Evolutionary conservation across 352 stramenopile species (phyloP).

Genomic region (Pythium diclinum): DNA sequence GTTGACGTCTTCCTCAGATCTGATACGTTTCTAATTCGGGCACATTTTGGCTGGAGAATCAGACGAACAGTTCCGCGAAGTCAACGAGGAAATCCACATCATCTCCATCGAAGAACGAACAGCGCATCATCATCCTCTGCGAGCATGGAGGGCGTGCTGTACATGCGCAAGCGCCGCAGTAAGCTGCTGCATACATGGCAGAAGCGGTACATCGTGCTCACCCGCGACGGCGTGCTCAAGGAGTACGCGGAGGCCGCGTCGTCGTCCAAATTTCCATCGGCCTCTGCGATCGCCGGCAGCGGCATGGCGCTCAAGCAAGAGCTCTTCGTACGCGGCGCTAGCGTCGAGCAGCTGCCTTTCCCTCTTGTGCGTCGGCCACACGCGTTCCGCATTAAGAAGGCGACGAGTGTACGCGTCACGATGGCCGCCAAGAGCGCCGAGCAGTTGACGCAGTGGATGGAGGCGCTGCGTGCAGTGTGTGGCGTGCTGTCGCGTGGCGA

Average conservation of each 20-base stretch:
- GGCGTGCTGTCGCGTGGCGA: conserved; percentile 5
- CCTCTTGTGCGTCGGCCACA: conserved; percentile 40
- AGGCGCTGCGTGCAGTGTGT: conserved; percentile 31
- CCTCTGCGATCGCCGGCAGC: conserved; percentile 27
- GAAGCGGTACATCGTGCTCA: conserved; percentile 69
- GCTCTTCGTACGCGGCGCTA: conserved; percentile 34
- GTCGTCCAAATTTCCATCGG: conserved; percentile 4
- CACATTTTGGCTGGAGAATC: conserved; percentile 1
- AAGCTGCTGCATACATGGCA: conserved; percentile 66
- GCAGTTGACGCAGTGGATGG: conserved; percentile 47
- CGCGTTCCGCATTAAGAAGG: conserved; percentile 53
- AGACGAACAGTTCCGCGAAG: conserved; percentile 10
- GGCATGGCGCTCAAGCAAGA: conserved; percentile 53
- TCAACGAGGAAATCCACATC: not conserved
- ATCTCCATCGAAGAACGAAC: not conserved
- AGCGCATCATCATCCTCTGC: not conserved
- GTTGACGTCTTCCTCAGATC: conserved; percentile 19
- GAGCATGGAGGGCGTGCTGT: conserved; percentile 59
- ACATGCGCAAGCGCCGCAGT: conserved; percentile 40
- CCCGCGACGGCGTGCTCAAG: conserved; percentile 37
- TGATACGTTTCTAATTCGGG: conserved; percentile 6
- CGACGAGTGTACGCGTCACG: conserved; percentile 30
- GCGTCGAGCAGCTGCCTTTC: conserved; percentile 48
- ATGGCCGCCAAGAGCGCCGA: conserved; percentile 47
- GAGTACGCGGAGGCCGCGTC: conserved; percentile 44